phyloP scores from a whole-genome alignment of 2,329 filamentous ascomycete genomes.

The Tolypocladium inflatum region DNA sequence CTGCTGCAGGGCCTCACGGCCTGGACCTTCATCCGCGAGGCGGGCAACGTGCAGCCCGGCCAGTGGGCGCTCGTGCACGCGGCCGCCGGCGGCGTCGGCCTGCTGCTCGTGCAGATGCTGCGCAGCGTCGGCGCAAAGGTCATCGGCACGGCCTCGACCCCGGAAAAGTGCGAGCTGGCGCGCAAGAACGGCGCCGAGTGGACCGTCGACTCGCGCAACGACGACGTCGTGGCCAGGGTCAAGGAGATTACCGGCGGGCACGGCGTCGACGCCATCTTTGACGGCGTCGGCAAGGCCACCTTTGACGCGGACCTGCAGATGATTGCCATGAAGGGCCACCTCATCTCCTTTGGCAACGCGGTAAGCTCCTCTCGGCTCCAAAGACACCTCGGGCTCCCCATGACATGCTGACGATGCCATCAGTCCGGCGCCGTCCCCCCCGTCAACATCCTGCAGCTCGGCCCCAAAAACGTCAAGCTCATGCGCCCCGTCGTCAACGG shows the following conservation, averaged over 20 bases:
- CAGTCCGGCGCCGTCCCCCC: slow-evolving; percentile 66
- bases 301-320: slow-evolving; percentile 71
- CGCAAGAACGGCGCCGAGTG: slow-evolving; percentile 61
- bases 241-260: slow-evolving; percentile 60
- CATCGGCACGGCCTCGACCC: slow-evolving; percentile 69
- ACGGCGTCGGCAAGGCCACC: slow-evolving; percentile 76
- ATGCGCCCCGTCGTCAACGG: slow-evolving; percentile 64
- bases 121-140: slow-evolving; percentile 62
- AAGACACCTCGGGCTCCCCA: no score
- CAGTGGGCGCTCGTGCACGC: slow-evolving; percentile 82
- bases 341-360: slow-evolving; percentile 76
- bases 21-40: slow-evolving; percentile 67
- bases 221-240: slow-evolving; percentile 49
- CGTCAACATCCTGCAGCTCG: slow-evolving; percentile 44
- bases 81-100: slow-evolving; percentile 73
- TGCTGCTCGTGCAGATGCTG: slow-evolving; percentile 67
- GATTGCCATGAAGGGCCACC: slow-evolving; percentile 65
- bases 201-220: slow-evolving; percentile 55
- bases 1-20: slow-evolving; percentile 80
- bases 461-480: slow-evolving; percentile 68
- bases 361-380: slow-evolving; percentile 31
- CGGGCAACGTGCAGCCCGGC: slow-evolving; percentile 62
- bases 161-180: slow-evolving; percentile 64
- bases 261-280: slow-evolving; percentile 72
- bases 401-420: slow-evolving; percentile 4